These are phyloP conservation scores for Candida rishiriensis DNA, from an alignment of 805 yeast genomes.

Conservation along the genomic window DNA sequence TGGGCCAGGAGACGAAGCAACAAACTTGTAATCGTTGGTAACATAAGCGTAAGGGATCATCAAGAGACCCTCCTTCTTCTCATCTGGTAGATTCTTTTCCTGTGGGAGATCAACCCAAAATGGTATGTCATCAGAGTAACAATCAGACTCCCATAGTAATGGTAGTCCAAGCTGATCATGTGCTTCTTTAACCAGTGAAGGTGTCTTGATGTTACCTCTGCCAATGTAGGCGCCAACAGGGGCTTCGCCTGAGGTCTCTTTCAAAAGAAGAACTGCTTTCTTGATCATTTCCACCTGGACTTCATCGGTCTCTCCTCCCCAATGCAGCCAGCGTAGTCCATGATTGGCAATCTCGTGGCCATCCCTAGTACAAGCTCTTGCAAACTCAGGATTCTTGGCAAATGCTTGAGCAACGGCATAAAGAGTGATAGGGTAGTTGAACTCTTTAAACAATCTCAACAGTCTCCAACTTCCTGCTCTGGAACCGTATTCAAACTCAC, in stretches of 20 bases:
- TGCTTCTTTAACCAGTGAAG: conserved; percentile 31
- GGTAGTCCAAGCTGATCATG: conserved; percentile 30
- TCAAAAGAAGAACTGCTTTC: conserved; percentile 26
- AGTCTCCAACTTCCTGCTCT: conserved; percentile 21
- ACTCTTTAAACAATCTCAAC: conserved; percentile 30
- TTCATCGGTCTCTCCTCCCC: conserved; percentile 25
- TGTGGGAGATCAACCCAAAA: conserved; percentile 32
- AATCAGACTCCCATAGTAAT: conserved; percentile 31
- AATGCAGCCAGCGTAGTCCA: conserved; percentile 34
- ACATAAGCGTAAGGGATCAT: conserved; percentile 25
- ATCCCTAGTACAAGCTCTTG: conserved; percentile 31
- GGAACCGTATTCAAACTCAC: conserved; percentile 15
- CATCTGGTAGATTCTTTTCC: conserved; percentile 12
- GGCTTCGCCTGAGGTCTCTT: conserved; percentile 29
- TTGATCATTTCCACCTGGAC: conserved; percentile 31
- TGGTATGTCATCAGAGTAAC: conserved; percentile 35
- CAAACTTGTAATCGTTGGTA: conserved; percentile 24
- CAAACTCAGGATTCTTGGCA: conserved; percentile 30
- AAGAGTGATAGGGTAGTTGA: conserved; percentile 29
- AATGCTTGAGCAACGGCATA: conserved; percentile 38
- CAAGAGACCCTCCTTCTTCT: conserved; percentile 22
- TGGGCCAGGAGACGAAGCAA: conserved; percentile 15
- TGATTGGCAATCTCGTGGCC: conserved; percentile 38
- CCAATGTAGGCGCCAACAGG: conserved; percentile 37
- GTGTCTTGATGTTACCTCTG: conserved; percentile 29